Base-by-base conservation (phyloP, 2,329 filamentous ascomycete genomes). In the Claviceps paspali region DNA sequence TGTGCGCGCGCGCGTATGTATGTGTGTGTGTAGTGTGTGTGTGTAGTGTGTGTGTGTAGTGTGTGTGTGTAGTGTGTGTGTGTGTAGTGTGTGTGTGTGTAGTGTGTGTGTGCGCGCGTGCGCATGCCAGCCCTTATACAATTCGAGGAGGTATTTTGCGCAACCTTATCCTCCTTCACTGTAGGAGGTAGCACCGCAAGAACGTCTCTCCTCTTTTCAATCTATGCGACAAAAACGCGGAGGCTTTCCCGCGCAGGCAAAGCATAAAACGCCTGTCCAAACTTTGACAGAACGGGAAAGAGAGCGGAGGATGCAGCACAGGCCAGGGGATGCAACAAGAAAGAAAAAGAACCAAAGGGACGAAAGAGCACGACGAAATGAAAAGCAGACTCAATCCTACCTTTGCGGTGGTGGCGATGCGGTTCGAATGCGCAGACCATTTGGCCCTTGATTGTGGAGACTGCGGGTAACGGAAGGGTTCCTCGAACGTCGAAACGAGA, bases 321-420 rank as follows among this genome's bases (percentile, higher is more conserved):
- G 5, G 19, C 11, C 15, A 24, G 1, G 6, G 6, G 6, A 9
- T 6, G 6, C 2, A 15, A 14, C 15, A 11, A n/a, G 15, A 11
- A 5, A 30, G 11, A 19, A 18, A 30, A 19, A 11, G 29, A 12
- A 12, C 8, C 7, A 35, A 12, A 15, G 7, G 24, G 8, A 17
- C 5, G n/a, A 29, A 23, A 23, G 9, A 14, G 7, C 6, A 21
- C 12, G n/a, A 18, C 8, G n/a, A 26, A 24, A 19, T 3, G 9
- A 33, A 21, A 15, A 27, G 12, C 4, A 14, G 3, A 35, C n/a
- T 5, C n/a, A 35, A 5, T 17, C 40, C 30, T 38, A 42, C 40
- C 40, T 36, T 35, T 35, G 36, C 10, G 37, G 40, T 23, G 37
- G 40, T 24, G 40, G 40, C 23, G 40, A 40, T 21, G 37, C 37